A percentile compares a stretch with the other conserved stretches of the same genome.
Conservation (phyloP, 768 basidiomycete genomes). For the Boletus subparvulus region DNA sequence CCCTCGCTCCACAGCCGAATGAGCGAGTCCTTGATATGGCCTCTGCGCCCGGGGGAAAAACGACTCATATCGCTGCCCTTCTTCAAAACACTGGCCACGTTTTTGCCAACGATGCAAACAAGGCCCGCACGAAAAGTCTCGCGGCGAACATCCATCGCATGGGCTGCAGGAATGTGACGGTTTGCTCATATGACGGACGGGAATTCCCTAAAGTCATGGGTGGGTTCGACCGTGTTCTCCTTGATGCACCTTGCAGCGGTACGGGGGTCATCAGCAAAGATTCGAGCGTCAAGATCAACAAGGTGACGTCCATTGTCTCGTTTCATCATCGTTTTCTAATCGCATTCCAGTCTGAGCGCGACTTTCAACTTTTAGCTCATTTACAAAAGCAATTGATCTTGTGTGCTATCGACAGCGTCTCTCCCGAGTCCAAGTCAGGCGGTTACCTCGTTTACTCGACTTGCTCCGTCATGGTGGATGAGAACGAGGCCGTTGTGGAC, state of each 20-base stretch:
- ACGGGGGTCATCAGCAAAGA: constrained; percentile 99
- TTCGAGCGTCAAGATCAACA: constrained; percentile 95
- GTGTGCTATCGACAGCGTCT: constrained; percentile 96
- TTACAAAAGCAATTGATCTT: constrained; percentile 98
- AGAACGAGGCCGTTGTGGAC: constrained; percentile 97
- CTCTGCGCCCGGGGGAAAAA: constrained; percentile 96
- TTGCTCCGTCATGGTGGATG: constrained; percentile 96
- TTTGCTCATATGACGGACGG: constrained; percentile 95
- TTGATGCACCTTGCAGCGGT: constrained; percentile 97
- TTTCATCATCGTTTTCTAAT: constrained; percentile 1
- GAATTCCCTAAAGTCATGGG: constrained; percentile 99
- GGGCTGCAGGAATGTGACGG: constrained; percentile 96
- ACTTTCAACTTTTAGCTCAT: constrained; percentile 94
- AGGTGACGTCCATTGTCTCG: constrained; percentile 50
- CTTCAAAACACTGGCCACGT: constrained; percentile 97
- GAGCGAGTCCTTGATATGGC: constrained; percentile 98
- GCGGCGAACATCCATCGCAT: constrained; percentile 96
- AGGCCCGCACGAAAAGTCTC: constrained; percentile 91
- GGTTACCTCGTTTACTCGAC: constrained; percentile 98
- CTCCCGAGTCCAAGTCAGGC: constrained; percentile 85
- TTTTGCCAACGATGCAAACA: constrained; percentile 96
- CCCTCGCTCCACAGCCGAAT: constrained; percentile 86
- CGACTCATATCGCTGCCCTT: constrained; percentile 95
- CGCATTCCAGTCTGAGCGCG: constrained; percentile 74
- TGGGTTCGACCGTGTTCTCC: constrained; percentile 93